phyloP scores from a whole-genome alignment of 2,329 filamentous ascomycete species.

The Diaporthe ilicicola region DNA sequence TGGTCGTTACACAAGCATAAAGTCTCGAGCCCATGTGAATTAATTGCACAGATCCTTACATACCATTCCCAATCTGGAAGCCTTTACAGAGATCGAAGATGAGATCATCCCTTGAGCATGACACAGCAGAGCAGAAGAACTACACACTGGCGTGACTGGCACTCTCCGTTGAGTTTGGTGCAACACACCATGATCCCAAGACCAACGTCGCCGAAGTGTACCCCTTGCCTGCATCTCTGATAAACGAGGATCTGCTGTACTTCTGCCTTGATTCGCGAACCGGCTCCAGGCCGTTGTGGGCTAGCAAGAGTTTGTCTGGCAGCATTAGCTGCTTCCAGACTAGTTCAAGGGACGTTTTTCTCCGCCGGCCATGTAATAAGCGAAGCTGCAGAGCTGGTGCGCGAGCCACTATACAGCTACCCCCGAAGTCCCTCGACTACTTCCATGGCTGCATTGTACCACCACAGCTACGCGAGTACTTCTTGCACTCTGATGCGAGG shows the following conservation, averaged over 20 bases:
- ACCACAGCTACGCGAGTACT: constrained; percentile 2
- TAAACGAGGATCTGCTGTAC: constrained; percentile 8
- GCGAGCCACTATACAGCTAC: too few species aligned
- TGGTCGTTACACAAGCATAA: background rate
- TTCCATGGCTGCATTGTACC: constrained; percentile 15
- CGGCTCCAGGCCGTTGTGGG: constrained; percentile 13
- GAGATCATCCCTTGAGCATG: background rate
- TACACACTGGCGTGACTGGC: constrained; percentile 23
- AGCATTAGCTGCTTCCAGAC: constrained; percentile 19
- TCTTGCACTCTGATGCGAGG: background rate
- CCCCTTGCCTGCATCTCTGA: constrained; percentile 27
- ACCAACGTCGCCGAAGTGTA: background rate
- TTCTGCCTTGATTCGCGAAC: constrained; percentile 18
- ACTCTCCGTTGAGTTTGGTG: background rate
- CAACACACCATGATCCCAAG: background rate
- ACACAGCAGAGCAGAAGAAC: constrained; percentile 21
- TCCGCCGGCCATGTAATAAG: background rate
- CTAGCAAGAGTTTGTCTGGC: background rate
- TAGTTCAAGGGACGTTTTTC: constrained; percentile 15
- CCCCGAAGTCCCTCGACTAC: background rate
- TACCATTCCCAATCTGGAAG: background rate
- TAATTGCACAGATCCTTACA: background rate
- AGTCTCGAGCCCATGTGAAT: background rate
- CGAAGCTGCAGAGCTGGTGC: too few species aligned
- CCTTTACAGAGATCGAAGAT: constrained; percentile 6